Conservation (phyloP, 148 eudicot species). For the Chenopodium album region DNA sequence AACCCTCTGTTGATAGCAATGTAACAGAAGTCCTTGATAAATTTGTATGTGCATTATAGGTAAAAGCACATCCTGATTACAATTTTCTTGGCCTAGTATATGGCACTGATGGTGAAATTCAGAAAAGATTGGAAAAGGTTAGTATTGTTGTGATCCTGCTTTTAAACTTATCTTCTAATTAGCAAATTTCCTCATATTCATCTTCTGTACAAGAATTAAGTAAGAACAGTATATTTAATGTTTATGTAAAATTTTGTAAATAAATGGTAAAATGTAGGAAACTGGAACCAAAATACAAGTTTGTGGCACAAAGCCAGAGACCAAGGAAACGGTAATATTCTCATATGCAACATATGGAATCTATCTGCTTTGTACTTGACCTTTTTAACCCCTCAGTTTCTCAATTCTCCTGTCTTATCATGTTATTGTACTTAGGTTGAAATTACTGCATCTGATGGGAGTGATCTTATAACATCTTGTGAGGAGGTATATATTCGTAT, state of each 20-base stretch:
- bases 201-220: background rate
- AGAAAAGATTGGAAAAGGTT: constrained; percentile 89
- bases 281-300: constrained; percentile 82
- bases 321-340: constrained; percentile 49
- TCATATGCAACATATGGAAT: background rate
- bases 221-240: background rate
- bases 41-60: constrained; percentile 39
- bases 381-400: background rate
- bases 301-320: constrained; percentile 55
- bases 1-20: background rate
- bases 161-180: background rate
- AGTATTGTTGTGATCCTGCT: background rate
- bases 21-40: constrained; percentile 13
- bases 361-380: constrained; percentile 3
- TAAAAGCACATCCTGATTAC: constrained; percentile 68
- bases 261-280: constrained; percentile 44
- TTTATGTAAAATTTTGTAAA: background rate
- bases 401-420: background rate
- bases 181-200: background rate
- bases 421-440: constrained; percentile 43
- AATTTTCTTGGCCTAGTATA: constrained; percentile 67
- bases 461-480: constrained; percentile 47
- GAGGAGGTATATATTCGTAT: constrained; percentile 67
- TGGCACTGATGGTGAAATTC: constrained; percentile 71
- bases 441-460: constrained; percentile 55